These are phyloP conservation scores for Trichophyton simii DNA, from an alignment of 2,329 filamentous ascomycete species.

Conservation along the genomic window DNA sequence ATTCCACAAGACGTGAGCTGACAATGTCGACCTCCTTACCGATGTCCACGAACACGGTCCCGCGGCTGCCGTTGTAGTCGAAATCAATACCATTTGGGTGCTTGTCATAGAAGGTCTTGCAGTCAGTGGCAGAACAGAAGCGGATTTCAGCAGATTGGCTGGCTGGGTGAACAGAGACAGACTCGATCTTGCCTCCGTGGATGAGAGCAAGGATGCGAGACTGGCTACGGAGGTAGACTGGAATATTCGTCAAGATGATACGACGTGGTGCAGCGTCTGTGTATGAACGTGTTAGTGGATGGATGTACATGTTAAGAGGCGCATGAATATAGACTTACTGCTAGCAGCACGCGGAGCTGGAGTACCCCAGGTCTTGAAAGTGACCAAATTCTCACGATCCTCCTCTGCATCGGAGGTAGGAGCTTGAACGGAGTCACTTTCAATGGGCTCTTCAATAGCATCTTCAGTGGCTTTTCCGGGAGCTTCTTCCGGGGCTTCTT, in stretches of 20 bases:
- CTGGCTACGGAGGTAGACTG: constrained; percentile 19
- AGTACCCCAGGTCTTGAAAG: constrained; percentile 24
- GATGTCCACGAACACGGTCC: constrained; percentile 27
- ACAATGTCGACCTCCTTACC: constrained; percentile 28
- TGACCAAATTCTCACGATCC: constrained; percentile 21
- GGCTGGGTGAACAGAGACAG: constrained; percentile 14
- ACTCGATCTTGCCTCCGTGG: constrained; percentile 29
- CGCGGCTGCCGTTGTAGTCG: constrained; percentile 19
- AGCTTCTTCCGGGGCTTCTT: not conserved
- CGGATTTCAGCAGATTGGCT: constrained; percentile 21
- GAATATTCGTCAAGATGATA: constrained; percentile 27
- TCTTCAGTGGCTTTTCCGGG: not conserved
- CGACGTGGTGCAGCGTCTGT: constrained; percentile 13
- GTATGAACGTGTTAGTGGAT: constrained; percentile 1
- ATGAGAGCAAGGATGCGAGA: constrained; percentile 27
- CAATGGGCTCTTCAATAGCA: too few species aligned
- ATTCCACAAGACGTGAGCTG: constrained; percentile 31
- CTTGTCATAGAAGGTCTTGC: constrained; percentile 25
- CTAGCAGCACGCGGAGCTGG: constrained; percentile 18
- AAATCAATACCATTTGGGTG: constrained; percentile 28
- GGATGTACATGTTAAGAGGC: not conserved
- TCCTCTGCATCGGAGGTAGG: constrained; percentile 10
- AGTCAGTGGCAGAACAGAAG: constrained; percentile 25
- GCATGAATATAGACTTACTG: constrained; percentile 13
- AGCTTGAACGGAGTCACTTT: too few species aligned